A percentile compares a stretch with the other conserved stretches of the same genome.
Evolutionary conservation across 148 eudicot species (phyloP).

Genomic region (Rhododendron molle): DNA sequence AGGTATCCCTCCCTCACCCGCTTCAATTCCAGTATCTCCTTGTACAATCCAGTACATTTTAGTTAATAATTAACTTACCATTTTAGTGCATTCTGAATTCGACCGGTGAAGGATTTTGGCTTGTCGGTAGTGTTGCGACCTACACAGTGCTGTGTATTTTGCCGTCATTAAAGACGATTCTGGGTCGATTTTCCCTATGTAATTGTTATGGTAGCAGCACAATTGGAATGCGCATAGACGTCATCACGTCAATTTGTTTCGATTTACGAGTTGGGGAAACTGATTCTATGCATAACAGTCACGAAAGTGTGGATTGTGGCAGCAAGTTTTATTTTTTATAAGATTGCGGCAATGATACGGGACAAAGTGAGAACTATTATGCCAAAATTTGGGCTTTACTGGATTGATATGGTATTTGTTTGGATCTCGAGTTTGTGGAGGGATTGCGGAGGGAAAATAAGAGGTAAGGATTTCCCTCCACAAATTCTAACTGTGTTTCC

Average conservation of each 20-base stretch:
- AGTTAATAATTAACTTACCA: not conserved
- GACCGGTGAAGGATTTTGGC: not conserved
- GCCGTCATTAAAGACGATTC: too few relatives aligned
- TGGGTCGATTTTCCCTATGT: not conserved
- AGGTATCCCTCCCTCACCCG: slow-evolving; percentile 27
- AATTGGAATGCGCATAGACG: not conserved
- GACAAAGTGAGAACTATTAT: not conserved
- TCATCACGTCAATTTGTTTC: not conserved
- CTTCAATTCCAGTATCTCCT: not conserved
- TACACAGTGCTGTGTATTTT: not conserved
- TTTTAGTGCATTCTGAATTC: not conserved
- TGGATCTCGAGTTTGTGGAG: not conserved
- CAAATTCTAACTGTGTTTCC: not conserved
- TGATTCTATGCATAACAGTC: not conserved
- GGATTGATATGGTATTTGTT: not conserved
- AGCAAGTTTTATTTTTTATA: not conserved
- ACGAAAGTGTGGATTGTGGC: not conserved
- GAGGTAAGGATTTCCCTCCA: not conserved
- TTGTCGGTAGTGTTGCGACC: not conserved
- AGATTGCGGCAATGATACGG: not conserved
- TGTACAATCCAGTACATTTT: not conserved
- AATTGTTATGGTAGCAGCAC: not conserved
- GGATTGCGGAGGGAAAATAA: not conserved
- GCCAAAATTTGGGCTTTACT: not conserved
- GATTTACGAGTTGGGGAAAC: not conserved